Percentiles rank a stretch among this genome's conserved stretches.
phyloP scores from a whole-genome alignment of 441 rosid species.

The Eruca vesicaria region DNA sequence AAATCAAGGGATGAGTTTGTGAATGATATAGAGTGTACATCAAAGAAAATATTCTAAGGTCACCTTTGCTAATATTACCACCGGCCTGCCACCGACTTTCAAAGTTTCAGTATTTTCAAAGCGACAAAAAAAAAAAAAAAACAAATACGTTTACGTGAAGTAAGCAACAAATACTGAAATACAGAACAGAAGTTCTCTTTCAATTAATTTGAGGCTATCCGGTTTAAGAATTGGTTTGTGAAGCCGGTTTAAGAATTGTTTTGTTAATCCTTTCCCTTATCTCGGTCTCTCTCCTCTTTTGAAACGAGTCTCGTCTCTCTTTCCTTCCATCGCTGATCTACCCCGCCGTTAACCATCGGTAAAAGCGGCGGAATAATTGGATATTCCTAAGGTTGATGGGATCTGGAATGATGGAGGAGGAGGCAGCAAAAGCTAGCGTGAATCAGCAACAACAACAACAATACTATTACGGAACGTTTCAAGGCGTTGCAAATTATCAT shows the following conservation, averaged over 20 bases:
- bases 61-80: too few species aligned
- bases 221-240: neutral
- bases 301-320: neutral
- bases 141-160: too few species aligned
- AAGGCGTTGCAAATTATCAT: conserved; percentile 78
- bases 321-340: neutral
- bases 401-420: conserved; percentile 44
- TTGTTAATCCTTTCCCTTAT: neutral
- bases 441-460: conserved; percentile 36
- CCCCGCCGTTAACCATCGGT: neutral
- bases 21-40: too few species aligned
- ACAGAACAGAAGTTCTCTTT: too few species aligned
- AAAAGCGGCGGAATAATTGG: neutral
- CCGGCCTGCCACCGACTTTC: too few species aligned
- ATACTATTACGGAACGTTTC: conserved; percentile 78
- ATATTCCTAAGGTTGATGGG: neutral
- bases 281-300: neutral
- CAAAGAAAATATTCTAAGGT: too few species aligned
- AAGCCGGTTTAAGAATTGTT: neutral
- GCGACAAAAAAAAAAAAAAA: too few species aligned
- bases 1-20: too few species aligned
- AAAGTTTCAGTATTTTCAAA: too few species aligned
- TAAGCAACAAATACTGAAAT: too few species aligned
- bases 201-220: neutral
- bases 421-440: conserved; percentile 36